Conservation (phyloP, 1,284 basidiomycete species). For the Rhodotorula sp. region DNA sequence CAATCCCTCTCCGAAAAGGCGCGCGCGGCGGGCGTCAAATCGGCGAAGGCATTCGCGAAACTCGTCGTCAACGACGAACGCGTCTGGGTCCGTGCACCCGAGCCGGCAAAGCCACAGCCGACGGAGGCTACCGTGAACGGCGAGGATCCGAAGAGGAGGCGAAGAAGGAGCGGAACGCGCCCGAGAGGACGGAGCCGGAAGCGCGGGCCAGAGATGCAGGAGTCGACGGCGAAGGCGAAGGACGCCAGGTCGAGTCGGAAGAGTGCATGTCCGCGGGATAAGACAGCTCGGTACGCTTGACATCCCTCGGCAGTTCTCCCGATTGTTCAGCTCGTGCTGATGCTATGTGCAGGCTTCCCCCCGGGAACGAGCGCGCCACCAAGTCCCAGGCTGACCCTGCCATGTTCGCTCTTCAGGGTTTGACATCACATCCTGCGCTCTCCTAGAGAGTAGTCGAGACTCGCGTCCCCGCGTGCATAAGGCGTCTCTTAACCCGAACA, state of each 20-base stretch:
- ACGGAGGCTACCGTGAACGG: neutral
- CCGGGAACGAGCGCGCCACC: too few relatives aligned
- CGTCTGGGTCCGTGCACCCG: conserved; percentile 42
- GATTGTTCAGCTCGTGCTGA: too few relatives aligned
- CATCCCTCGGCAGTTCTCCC: too few relatives aligned
- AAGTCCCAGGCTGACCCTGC: too few relatives aligned
- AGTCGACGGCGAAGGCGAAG: conserved; percentile 27
- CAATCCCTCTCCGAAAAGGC: conserved; percentile 77
- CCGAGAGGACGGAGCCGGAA: conserved; percentile 9
- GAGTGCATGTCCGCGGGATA: conserved; percentile 28
- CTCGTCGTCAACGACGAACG: conserved; percentile 51
- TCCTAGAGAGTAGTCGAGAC: too few relatives aligned
- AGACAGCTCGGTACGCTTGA: conserved; percentile 20
- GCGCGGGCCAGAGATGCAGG: neutral
- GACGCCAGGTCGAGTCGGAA: conserved; percentile 32
- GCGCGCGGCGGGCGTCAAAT: conserved; percentile 62
- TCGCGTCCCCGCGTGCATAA: too few relatives aligned
- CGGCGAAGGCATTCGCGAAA: conserved; percentile 55
- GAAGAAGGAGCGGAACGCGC: conserved; percentile 8
- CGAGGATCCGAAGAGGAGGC: conserved; percentile 7
- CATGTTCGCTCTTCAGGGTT: too few relatives aligned
- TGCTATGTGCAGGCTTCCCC: too few relatives aligned
- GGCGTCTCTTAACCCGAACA: too few relatives aligned
- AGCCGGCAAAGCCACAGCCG: too few relatives aligned
- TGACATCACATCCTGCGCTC: too few relatives aligned